Evolutionary conservation across 768 basidiomycete genomes (phyloP).

Genomic region (Imleria badia): DNA sequence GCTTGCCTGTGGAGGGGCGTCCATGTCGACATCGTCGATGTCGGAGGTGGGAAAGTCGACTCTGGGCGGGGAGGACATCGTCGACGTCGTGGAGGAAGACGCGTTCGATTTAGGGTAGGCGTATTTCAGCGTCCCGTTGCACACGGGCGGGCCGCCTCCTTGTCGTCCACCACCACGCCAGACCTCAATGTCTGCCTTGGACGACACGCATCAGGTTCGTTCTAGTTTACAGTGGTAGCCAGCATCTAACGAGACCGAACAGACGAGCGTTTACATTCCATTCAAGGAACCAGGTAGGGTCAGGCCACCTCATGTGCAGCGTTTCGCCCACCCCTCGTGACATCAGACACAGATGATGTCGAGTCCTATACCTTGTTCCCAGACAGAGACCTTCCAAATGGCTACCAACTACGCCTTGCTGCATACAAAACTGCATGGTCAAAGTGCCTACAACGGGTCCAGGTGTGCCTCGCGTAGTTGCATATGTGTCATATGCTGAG

Average conservation of each 20-base stretch:
- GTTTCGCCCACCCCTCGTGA: background rate
- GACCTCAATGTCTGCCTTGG: conserved; percentile 17
- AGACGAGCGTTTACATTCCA: conserved; percentile 34
- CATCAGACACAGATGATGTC: conserved; percentile 15
- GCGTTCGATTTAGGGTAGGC: conserved; percentile 52
- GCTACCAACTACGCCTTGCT: conserved; percentile 43
- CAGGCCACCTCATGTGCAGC: background rate
- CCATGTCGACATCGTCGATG: conserved; percentile 56
- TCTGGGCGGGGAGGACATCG: conserved; percentile 65
- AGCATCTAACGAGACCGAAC: conserved; percentile 9
- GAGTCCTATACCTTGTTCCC: conserved; percentile 29
- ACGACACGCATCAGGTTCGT: conserved; percentile 30
- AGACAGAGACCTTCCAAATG: conserved; percentile 30
- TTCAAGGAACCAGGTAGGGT: conserved; percentile 21
- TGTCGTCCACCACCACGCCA: background rate
- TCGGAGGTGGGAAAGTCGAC: conserved; percentile 66
- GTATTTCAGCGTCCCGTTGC: background rate
- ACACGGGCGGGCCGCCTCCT: background rate
- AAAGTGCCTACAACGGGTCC: conserved; percentile 55
- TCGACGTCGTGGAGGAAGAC: conserved; percentile 9
- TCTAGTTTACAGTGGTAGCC: background rate
- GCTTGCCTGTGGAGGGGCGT: conserved; percentile 25
- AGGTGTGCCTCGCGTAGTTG: conserved; percentile 39
- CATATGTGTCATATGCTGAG: conserved; percentile 1
- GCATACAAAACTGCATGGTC: conserved; percentile 60